Percentiles rank a stretch among this genome's conserved stretches.
phyloP scores from a whole-genome alignment of 805 yeast genomes.

The Suhomyces kilbournensis region DNA sequence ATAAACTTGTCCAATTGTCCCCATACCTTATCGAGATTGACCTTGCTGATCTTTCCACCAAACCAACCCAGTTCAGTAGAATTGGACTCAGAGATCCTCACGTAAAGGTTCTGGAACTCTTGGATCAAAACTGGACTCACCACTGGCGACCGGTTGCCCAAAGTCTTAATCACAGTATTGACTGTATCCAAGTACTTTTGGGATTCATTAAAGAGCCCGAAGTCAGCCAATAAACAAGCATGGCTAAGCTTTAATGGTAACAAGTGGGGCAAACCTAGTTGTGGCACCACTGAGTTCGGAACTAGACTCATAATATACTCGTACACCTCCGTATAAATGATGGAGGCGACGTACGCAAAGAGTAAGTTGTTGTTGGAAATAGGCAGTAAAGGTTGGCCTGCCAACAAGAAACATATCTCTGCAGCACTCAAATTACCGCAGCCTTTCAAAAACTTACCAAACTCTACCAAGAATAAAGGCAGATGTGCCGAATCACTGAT shows the following conservation, averaged over 20 bases:
- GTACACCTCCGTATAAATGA: slow-evolving; percentile 63
- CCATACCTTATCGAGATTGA: slow-evolving; percentile 80
- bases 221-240: slow-evolving; percentile 67
- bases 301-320: slow-evolving; percentile 46
- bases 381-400: slow-evolving; percentile 44
- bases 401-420: slow-evolving; percentile 45
- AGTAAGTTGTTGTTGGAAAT: slow-evolving; percentile 18
- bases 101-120: slow-evolving; percentile 38
- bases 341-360: slow-evolving; percentile 42
- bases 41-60: slow-evolving; percentile 51
- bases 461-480: slow-evolving; percentile 46
- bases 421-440: slow-evolving; percentile 35
- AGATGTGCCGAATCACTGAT: slow-evolving; percentile 25
- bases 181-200: slow-evolving; percentile 61
- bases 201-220: slow-evolving; percentile 56
- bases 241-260: slow-evolving; percentile 61
- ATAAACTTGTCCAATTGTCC: slow-evolving; percentile 86
- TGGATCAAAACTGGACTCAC: slow-evolving; percentile 19
- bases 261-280: slow-evolving; percentile 50
- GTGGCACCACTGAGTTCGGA: slow-evolving; percentile 26
- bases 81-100: slow-evolving; percentile 45
- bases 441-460: slow-evolving; percentile 45
- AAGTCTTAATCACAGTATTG: slow-evolving; percentile 25
- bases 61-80: slow-evolving; percentile 67
- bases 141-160: slow-evolving; percentile 29